Evolutionary conservation across 352 stramenopile genomes (phyloP).

Genomic region (Saprolegnia parasitica): DNA sequence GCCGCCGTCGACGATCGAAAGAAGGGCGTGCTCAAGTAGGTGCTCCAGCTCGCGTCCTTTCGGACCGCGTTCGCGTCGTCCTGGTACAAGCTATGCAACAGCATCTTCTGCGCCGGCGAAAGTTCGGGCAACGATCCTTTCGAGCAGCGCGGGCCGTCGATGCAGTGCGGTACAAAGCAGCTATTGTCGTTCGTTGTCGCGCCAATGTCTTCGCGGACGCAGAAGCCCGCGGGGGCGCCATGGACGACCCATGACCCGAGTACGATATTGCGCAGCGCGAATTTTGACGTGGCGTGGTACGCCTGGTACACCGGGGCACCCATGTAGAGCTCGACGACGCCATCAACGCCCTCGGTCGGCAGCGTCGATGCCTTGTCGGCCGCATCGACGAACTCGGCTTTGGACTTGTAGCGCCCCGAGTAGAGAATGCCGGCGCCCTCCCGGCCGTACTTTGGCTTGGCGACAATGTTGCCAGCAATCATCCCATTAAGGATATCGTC

Average conservation of each 20-base stretch:
- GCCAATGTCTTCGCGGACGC: slow-evolving; percentile 4
- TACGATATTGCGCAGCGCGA: background rate
- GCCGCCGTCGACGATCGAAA: background rate
- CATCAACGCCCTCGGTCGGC: background rate
- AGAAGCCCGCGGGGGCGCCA: background rate
- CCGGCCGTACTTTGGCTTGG: slow-evolving; percentile 22
- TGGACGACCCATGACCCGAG: slow-evolving; percentile 8
- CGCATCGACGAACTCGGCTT: background rate
- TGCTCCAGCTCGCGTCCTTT: background rate
- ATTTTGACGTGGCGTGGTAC: background rate
- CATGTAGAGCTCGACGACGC: background rate
- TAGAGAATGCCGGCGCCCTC: slow-evolving; percentile 15
- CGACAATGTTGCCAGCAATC: background rate
- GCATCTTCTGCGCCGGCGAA: background rate
- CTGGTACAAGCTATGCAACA: slow-evolving; percentile 9
- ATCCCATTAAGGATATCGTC: background rate
- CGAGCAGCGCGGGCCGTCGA: background rate
- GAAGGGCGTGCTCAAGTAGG: background rate
- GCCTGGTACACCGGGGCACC: slow-evolving; percentile 6
- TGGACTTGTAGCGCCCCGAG: background rate
- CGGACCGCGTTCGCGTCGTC: background rate
- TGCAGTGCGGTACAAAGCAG: slow-evolving; percentile 15
- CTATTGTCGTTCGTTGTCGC: slow-evolving; percentile 18
- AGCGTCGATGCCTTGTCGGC: background rate
- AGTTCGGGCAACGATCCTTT: background rate